Conservation (phyloP, 176 grass and related monocot species). For the Rhynchospora breviuscula region DNA sequence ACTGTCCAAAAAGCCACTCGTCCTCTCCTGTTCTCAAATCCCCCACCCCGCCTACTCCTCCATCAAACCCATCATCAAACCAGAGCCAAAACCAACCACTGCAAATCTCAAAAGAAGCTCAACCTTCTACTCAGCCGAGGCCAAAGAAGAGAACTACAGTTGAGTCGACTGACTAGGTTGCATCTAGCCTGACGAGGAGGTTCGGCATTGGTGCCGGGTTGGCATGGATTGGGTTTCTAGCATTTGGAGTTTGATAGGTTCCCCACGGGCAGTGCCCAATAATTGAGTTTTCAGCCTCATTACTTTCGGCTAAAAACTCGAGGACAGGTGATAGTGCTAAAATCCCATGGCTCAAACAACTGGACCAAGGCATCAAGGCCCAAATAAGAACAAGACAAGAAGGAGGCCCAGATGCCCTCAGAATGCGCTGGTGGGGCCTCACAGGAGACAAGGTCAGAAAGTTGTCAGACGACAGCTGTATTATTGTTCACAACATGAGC, state of each 20-base stretch:
- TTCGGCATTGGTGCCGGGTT: conserved; percentile 94
- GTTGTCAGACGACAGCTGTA: no score
- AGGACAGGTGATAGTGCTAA: no score
- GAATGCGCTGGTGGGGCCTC: no score
- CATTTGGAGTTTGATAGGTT: conserved; percentile 65
- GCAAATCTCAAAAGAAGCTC: conserved; percentile 27
- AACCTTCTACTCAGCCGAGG: conserved; percentile 12
- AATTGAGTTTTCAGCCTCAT: no score
- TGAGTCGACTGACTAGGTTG: conserved; percentile 83
- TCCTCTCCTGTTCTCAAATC: conserved; percentile 57
- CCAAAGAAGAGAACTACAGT: conserved; percentile 35
- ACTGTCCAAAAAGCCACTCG: conserved; percentile 40
- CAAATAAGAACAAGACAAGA: no score
- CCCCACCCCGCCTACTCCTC: conserved; percentile 40
- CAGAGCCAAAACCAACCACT: conserved; percentile 31
- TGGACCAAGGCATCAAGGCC: no score
- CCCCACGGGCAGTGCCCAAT: no score
- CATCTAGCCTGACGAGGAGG: conserved; percentile 71
- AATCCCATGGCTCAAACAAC: no score
- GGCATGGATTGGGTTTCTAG: conserved; percentile 84
- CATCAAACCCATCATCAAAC: conserved; percentile 10
- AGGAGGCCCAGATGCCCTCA: no score
- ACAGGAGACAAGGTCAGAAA: no score
- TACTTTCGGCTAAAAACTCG: no score
- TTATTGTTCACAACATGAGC: no score